Conservation (phyloP, 169 alveolate species). For the Perkinsus olseni region DNA sequence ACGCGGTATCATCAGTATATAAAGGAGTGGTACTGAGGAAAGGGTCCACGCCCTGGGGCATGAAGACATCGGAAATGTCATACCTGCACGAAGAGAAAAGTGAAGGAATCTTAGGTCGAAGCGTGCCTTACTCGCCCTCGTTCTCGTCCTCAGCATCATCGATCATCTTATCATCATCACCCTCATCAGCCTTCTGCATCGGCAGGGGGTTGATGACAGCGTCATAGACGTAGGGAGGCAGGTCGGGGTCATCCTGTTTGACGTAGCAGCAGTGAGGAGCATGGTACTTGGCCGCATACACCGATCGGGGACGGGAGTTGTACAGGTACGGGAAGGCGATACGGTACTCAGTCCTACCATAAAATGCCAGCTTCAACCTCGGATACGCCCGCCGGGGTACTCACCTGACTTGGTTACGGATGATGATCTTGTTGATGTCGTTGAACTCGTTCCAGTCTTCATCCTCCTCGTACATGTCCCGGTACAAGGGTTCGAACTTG, state of each 20-base stretch:
- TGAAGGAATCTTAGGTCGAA: not conserved
- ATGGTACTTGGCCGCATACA: slow-evolving; percentile 74
- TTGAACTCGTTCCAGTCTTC: slow-evolving; percentile 99
- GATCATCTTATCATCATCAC: not conserved
- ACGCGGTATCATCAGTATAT: slow-evolving; percentile 44
- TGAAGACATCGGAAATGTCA: not conserved
- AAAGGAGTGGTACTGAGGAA: slow-evolving; percentile 57
- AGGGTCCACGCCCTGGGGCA: slow-evolving; percentile 42
- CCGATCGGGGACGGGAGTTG: slow-evolving; percentile 90
- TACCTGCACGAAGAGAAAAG: not conserved
- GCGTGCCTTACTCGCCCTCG: not conserved
- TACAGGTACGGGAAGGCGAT: slow-evolving; percentile 99
- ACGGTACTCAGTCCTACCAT: slow-evolving; percentile 90
- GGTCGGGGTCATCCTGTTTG: slow-evolving; percentile 82
- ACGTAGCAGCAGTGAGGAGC: slow-evolving; percentile 66
- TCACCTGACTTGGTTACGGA: slow-evolving; percentile 45
- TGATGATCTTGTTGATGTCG: slow-evolving; percentile 94
- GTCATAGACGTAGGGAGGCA: slow-evolving; percentile 76
- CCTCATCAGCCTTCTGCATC: slow-evolving; percentile 39
- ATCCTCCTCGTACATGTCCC: slow-evolving; percentile 94
- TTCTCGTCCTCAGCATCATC: slow-evolving; percentile 3
- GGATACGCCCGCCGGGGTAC: slow-evolving; percentile 20
- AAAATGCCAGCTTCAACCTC: not conserved
- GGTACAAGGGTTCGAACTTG: slow-evolving; percentile 97
- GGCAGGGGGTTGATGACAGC: slow-evolving; percentile 95